Base-by-base conservation (phyloP, 106 monocot genomes). In the Iris macrosiphon region DNA sequence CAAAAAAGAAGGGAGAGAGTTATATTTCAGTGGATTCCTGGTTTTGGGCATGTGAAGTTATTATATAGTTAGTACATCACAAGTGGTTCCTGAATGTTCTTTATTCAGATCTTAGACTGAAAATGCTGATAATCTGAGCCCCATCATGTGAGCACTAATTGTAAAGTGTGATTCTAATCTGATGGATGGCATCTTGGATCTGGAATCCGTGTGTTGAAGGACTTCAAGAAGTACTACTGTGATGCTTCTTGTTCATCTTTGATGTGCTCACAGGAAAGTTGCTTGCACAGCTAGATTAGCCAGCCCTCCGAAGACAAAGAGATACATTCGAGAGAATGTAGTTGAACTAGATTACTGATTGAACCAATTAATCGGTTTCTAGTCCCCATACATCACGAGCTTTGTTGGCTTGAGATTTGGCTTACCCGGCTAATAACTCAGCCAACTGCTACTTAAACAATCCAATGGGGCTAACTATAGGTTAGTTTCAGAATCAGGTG, bases 401-500 rank as follows among this genome's bases (percentile, higher is more conserved):
- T 29, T 30, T 50, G 18, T 29, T 29, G 3, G n/a, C 50, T 50
- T 26, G 50, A 50, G n/a, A 47, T 3, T 22, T 50, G 28, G 29
- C 29, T 50, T 50, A 29, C 50, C 7, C 3, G 30, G 14, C 50
- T 29, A 50, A 50, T 29, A 50, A 29, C 29, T 50, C 5, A 50
- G 15, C 0, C 26, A 29, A 29, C 3, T 30, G 27, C 1, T 50
- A 7, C 14, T 50, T 50, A 48, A 17, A 48, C 27, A 50, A 15
- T 14, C 15, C 5, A 50, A 29, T 29, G 50, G n/a, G n/a, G 1
- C 5, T 30, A 29, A 29, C 50, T 29, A 8, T 15, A 50, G 50
- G 16, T 30, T 50, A 29, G 50, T 50, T 50, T 50, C 50, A 28
- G 29, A 30, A 50, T 29, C 27, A 29, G 50, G 27, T n/a, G 50